These are phyloP conservation scores for Obba rivulosa DNA, from an alignment of 768 basidiomycete species.

Conservation along the genomic window DNA sequence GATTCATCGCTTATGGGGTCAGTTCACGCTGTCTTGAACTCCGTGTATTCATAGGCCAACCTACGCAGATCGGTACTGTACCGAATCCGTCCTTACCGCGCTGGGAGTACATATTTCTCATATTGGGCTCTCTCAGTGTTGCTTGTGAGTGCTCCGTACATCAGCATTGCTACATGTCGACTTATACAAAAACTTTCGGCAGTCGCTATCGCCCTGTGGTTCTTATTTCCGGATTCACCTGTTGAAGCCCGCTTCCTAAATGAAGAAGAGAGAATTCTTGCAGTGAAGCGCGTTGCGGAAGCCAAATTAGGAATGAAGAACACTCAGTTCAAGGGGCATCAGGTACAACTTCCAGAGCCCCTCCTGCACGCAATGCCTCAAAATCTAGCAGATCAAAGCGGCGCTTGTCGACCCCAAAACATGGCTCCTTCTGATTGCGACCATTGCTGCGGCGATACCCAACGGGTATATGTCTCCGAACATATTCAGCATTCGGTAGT, in stretches of 20 bases:
- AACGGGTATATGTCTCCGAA: conserved; percentile 18
- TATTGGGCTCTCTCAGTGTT: conserved; percentile 12
- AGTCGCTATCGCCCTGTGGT: conserved; percentile 20
- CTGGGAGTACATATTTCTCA: conserved; percentile 17
- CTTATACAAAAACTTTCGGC: background rate
- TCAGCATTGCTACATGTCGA: background rate
- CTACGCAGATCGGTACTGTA: conserved; percentile 9
- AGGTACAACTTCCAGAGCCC: conserved; percentile 20
- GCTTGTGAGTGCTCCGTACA: conserved; percentile 1
- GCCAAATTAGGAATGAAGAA: conserved; percentile 29
- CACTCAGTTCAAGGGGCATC: conserved; percentile 30
- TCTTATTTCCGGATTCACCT: conserved; percentile 33
- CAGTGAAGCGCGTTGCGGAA: conserved; percentile 31
- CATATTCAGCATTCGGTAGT: no score
- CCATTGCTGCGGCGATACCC: conserved; percentile 31
- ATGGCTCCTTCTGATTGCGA: conserved; percentile 27
- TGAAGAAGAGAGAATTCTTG: conserved; percentile 27
- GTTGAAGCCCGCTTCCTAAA: conserved; percentile 26
- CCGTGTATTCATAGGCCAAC: background rate
- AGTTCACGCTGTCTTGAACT: background rate
- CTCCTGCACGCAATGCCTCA: background rate
- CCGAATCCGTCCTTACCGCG: conserved; percentile 8
- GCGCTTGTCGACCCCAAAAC: conserved; percentile 29
- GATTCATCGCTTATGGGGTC: conserved; percentile 13
- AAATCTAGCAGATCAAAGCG: conserved; percentile 6